A percentile compares a stretch with the other conserved stretches of the same genome.
These are phyloP conservation scores for Xylariaceae sp. DNA, from an alignment of 2,329 filamentous ascomycete genomes.

Conservation along the genomic window DNA sequence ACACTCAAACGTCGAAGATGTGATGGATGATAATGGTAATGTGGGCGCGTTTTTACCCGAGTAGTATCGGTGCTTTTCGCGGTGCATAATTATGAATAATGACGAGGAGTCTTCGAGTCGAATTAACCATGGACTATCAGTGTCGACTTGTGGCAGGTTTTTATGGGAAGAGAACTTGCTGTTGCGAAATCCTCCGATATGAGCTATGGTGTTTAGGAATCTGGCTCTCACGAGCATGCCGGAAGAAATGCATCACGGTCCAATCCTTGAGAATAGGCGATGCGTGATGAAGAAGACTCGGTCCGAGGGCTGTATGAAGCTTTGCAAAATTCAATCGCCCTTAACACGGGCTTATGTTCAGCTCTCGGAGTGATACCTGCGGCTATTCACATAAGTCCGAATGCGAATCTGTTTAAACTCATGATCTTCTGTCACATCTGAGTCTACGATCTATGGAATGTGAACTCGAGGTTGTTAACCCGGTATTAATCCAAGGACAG, in stretches of 20 bases:
- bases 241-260: background rate
- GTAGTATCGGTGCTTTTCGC: slow-evolving; percentile 1
- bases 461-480: too few relatives aligned
- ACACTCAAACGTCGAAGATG: background rate
- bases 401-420: too few relatives aligned
- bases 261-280: background rate
- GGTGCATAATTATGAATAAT: slow-evolving; percentile 7
- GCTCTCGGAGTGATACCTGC: too few relatives aligned
- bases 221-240: background rate
- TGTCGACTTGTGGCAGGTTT: background rate
- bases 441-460: too few relatives aligned
- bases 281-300: background rate
- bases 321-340: too few relatives aligned
- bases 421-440: too few relatives aligned
- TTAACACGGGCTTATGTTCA: too few relatives aligned
- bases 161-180: background rate
- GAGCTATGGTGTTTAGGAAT: background rate
- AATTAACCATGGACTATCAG: background rate
- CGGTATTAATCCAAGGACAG: too few relatives aligned
- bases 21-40: slow-evolving; percentile 12
- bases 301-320: too few relatives aligned
- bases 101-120: background rate
- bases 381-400: too few relatives aligned
- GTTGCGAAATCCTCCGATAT: background rate
- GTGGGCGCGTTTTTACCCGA: slow-evolving; percentile 10